Evolutionary conservation across 2,329 filamentous ascomycete genomes (phyloP).

Genomic region (Penicillium brasilianum): DNA sequence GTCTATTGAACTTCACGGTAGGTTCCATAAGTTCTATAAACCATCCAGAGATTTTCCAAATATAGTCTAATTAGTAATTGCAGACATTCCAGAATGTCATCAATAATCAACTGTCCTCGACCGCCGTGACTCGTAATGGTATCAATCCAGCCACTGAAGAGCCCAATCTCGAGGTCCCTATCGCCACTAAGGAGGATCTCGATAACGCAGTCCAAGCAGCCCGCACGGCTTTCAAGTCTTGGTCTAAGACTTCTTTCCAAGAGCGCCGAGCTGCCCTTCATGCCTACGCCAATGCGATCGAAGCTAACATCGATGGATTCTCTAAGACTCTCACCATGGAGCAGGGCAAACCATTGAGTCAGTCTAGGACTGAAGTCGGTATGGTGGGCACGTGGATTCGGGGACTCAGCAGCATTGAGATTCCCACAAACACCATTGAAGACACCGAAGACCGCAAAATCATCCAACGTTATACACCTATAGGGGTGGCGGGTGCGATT

Average conservation of each 20-base stretch:
- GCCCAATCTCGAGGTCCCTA: constrained; percentile 57
- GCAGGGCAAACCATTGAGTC: constrained; percentile 46
- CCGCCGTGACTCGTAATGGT: constrained; percentile 52
- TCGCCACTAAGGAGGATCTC: constrained; percentile 56
- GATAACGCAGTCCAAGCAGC: constrained; percentile 57
- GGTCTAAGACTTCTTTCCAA: constrained; percentile 47
- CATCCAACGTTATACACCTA: constrained; percentile 42
- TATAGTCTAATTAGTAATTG: not conserved
- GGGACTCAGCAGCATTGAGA: constrained; percentile 34
- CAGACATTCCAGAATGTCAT: constrained; percentile 59
- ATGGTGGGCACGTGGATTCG: constrained; percentile 33
- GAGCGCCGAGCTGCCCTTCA: constrained; percentile 41
- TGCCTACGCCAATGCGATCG: constrained; percentile 42
- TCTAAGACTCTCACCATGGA: constrained; percentile 49
- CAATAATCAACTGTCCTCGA: constrained; percentile 54
- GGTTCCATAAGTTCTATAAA: not conserved
- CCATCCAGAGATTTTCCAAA: not conserved
- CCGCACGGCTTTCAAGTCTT: constrained; percentile 54
- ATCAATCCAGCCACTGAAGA: constrained; percentile 59
- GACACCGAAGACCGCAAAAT: constrained; percentile 50
- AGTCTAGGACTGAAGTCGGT: constrained; percentile 35
- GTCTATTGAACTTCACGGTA: constrained; percentile 18
- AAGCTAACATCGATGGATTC: constrained; percentile 44
- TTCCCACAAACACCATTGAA: constrained; percentile 55
- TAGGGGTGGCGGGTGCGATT: constrained; percentile 57